Evolutionary conservation across 331 rosid species (phyloP).

Genomic region (Saraca asoca): DNA sequence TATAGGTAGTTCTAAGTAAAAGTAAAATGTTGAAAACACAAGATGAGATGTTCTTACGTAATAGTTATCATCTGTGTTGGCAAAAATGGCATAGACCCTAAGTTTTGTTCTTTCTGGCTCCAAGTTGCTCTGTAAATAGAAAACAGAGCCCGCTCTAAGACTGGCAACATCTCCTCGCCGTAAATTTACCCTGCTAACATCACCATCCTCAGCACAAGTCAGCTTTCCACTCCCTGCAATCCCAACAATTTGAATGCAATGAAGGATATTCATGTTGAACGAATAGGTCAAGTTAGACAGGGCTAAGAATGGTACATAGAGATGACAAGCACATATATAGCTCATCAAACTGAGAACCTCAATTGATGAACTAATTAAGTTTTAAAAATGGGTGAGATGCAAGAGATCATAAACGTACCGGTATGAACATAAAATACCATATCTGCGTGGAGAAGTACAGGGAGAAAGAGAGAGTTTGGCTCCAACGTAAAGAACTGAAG

Average conservation of each 20-base stretch:
- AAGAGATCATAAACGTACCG: slow-evolving; percentile 39
- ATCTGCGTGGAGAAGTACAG: slow-evolving; percentile 74
- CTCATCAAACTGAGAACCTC: not conserved
- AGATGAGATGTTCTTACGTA: slow-evolving; percentile 43
- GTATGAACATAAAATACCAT: slow-evolving; percentile 80
- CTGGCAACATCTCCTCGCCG: slow-evolving; percentile 62
- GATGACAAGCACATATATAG: not conserved
- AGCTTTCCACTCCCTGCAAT: slow-evolving; percentile 73
- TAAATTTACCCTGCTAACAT: slow-evolving; percentile 39
- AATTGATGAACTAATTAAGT: not conserved
- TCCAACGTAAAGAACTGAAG: slow-evolving; percentile 80
- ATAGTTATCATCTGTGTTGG: slow-evolving; percentile 46
- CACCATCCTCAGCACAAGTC: slow-evolving; percentile 50
- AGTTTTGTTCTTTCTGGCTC: slow-evolving; percentile 64
- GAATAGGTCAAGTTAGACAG: too few relatives aligned
- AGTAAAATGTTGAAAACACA: not conserved
- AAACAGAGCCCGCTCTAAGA: slow-evolving; percentile 64
- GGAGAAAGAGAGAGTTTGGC: slow-evolving; percentile 86
- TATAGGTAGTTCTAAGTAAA: not conserved
- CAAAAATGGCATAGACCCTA: slow-evolving; percentile 66
- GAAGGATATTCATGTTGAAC: not conserved
- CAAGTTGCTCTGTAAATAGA: slow-evolving; percentile 65
- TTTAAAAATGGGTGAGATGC: not conserved
- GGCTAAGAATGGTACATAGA: not conserved
- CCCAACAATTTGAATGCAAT: slow-evolving; percentile 8